Conservation (phyloP, 2,329 filamentous ascomycete genomes). For the Pseudocercospora eumusae region DNA sequence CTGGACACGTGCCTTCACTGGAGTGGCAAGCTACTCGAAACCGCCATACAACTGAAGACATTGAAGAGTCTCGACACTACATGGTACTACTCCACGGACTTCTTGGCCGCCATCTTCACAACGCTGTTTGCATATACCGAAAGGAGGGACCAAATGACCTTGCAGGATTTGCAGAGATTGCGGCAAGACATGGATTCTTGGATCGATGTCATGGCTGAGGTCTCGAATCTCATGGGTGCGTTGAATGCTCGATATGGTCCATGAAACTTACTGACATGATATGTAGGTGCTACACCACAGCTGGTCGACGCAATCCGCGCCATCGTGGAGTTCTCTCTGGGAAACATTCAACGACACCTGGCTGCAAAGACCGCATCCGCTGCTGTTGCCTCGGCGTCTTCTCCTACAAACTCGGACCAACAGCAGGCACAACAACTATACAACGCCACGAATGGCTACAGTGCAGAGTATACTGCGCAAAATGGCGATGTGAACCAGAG, state of each 20-base stretch:
- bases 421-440: slow-evolving; percentile 17
- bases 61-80: slow-evolving; percentile 73
- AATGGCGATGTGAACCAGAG: slow-evolving; percentile 13
- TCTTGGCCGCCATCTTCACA: slow-evolving; percentile 72
- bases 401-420: slow-evolving; percentile 14
- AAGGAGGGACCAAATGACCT: slow-evolving; percentile 61
- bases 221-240: slow-evolving; percentile 67
- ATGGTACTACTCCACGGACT: slow-evolving; percentile 73
- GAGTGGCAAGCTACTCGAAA: slow-evolving; percentile 63
- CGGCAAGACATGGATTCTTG: slow-evolving; percentile 69
- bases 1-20: slow-evolving; percentile 64
- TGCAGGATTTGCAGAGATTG: slow-evolving; percentile 61
- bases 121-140: slow-evolving; percentile 70
- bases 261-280: background rate
- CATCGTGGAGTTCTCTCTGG: slow-evolving; percentile 53
- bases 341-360: slow-evolving; percentile 50
- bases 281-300: slow-evolving; percentile 45
- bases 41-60: slow-evolving; percentile 60
- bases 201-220: slow-evolving; percentile 67
- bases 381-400: slow-evolving; percentile 43
- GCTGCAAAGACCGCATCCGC: slow-evolving; percentile 46
- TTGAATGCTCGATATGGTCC: slow-evolving; percentile 22
- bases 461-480: slow-evolving; percentile 18
- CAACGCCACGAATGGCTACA: slow-evolving; percentile 19
- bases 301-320: slow-evolving; percentile 52